These are phyloP conservation scores for Melaleuca quinquenervia DNA, from an alignment of 345 rosid genomes.

Conservation along the genomic window DNA sequence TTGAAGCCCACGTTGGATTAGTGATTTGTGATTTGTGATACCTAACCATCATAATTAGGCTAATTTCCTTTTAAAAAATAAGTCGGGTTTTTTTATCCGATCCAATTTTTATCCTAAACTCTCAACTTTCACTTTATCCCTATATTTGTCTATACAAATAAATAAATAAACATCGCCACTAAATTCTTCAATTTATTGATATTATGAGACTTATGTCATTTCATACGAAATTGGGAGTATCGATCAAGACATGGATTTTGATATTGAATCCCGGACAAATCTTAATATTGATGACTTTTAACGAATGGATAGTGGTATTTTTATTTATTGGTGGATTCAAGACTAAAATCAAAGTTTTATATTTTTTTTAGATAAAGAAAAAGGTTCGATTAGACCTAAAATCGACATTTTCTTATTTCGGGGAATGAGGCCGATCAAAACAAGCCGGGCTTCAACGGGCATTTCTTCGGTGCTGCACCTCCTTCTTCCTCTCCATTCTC, in stretches of 20 bases:
- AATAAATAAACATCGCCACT: accelerated
- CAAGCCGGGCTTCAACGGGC: background rate
- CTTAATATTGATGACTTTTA: too few relatives aligned
- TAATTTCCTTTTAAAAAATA: background rate
- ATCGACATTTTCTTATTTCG: too few relatives aligned
- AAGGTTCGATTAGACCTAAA: too few relatives aligned
- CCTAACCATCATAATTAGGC: background rate
- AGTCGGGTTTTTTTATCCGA: background rate
- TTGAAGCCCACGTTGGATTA: background rate
- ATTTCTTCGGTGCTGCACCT: background rate
- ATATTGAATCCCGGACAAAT: background rate
- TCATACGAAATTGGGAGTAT: accelerated
- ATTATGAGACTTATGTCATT: accelerated
- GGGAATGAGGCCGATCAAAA: background rate
- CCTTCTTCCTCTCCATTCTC: background rate
- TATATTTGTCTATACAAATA: accelerated
- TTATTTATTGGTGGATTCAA: background rate
- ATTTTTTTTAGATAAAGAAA: background rate
- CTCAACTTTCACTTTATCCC: background rate
- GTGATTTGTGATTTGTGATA: background rate
- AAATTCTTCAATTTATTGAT: background rate
- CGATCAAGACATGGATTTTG: background rate
- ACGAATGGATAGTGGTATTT: too few relatives aligned
- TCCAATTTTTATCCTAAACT: accelerated
- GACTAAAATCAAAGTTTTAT: background rate